Conservation (phyloP, 2,329 filamentous ascomycete genomes). For the Trichoderma hamatum region DNA sequence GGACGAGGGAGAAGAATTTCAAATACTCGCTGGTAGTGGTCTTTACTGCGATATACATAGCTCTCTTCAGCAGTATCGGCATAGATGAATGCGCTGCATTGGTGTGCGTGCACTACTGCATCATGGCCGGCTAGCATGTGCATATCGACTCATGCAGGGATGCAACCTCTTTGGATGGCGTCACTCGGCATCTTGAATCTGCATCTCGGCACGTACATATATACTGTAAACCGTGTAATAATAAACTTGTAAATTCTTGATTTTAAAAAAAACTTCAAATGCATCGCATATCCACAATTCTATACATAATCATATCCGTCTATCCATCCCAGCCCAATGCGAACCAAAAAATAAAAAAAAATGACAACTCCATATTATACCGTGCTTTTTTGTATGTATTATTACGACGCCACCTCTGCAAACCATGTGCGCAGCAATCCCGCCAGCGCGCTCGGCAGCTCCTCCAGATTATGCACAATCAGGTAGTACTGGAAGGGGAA, state of each 20-base stretch:
- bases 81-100: neutral
- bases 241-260: neutral
- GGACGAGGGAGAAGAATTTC: neutral
- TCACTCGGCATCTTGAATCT: neutral
- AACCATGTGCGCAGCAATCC: slow-evolving; percentile 96
- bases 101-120: neutral
- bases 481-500: slow-evolving; percentile 98
- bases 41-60: neutral
- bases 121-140: neutral
- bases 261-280: neutral
- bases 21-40: too few species aligned
- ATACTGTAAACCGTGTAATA: neutral
- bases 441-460: slow-evolving; percentile 85
- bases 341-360: neutral
- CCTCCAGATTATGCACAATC: slow-evolving; percentile 87
- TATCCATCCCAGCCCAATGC: neutral
- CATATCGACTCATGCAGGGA: neutral
- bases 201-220: neutral
- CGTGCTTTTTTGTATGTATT: slow-evolving; percentile 12
- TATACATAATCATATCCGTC: neutral
- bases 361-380: neutral
- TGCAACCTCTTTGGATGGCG: neutral
- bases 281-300: neutral
- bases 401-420: slow-evolving; percentile 62
- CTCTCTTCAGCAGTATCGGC: neutral